These are phyloP conservation scores for Stachybotrys echinatus DNA, from an alignment of 2,329 filamentous ascomycete genomes.

Conservation along the genomic window DNA sequence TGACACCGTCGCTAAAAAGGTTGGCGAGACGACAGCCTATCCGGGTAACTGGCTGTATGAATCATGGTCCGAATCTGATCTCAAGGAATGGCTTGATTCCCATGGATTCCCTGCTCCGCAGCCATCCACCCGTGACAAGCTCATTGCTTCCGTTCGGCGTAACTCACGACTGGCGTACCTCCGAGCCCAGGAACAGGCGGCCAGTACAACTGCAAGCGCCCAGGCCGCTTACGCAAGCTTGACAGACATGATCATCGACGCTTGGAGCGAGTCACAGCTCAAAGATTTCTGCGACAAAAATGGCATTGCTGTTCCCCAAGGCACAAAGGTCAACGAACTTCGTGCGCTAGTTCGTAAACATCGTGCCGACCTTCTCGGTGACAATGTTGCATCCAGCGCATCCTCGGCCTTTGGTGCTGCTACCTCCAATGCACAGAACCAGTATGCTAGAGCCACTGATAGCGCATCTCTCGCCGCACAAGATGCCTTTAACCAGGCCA, in stretches of 20 bases:
- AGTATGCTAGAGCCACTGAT: conserved; percentile 72
- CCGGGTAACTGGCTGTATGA: conserved; percentile 94
- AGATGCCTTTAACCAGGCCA: conserved; percentile 60
- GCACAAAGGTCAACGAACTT: conserved; percentile 84
- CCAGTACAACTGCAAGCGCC: conserved; percentile 58
- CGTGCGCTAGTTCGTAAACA: conserved; percentile 86
- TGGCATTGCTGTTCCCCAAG: conserved; percentile 78
- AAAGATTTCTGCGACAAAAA: conserved; percentile 95
- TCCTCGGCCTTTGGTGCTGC: conserved; percentile 64
- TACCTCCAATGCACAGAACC: conserved; percentile 68
- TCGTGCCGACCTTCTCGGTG: conserved; percentile 64
- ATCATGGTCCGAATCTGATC: conserved; percentile 85
- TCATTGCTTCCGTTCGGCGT: conserved; percentile 84
- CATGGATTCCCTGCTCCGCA: conserved; percentile 84
- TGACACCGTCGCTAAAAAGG: conserved; percentile 67
- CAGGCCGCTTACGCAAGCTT: conserved; percentile 68
- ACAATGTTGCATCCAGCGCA: conserved; percentile 54
- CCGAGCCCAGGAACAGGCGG: conserved; percentile 55
- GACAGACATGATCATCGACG: conserved; percentile 78
- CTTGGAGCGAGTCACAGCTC: conserved; percentile 83
- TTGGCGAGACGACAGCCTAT: conserved; percentile 74
- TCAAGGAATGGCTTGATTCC: conserved; percentile 90
- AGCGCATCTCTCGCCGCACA: conserved; percentile 56
- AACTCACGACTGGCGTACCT: conserved; percentile 78
- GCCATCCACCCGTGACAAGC: conserved; percentile 75